These are phyloP conservation scores for Akanthomyces muscarius DNA, from an alignment of 2,329 filamentous ascomycete genomes.

Conservation along the genomic window DNA sequence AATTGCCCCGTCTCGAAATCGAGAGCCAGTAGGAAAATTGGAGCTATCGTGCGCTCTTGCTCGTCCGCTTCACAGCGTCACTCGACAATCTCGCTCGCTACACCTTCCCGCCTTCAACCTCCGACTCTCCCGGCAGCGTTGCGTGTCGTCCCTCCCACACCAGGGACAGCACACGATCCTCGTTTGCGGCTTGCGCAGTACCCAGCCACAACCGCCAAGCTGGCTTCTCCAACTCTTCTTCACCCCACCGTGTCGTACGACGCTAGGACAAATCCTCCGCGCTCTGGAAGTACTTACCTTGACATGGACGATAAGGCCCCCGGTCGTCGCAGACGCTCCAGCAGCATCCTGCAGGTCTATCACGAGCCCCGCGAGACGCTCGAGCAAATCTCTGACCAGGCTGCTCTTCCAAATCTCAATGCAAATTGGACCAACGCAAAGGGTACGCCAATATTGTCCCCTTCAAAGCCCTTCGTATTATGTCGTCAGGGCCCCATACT, in stretches of 20 bases:
- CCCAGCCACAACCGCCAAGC: constrained; percentile 75
- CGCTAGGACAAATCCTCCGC: constrained; percentile 67
- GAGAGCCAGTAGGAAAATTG: background rate
- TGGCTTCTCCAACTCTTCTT: constrained; percentile 86
- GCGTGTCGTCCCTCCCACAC: background rate
- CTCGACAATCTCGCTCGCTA: constrained; percentile 5
- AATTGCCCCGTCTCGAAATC: background rate
- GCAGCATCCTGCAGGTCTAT: constrained; percentile 88
- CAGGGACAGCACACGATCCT: background rate
- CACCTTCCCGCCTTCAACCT: background rate
- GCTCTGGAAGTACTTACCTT: constrained; percentile 56
- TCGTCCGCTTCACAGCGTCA: background rate
- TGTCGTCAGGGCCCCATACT: background rate
- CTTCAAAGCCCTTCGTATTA: constrained; percentile 5
- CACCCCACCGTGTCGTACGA: constrained; percentile 90
- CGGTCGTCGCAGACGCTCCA: constrained; percentile 85
- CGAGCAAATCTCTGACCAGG: constrained; percentile 96
- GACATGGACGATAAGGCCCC: constrained; percentile 59
- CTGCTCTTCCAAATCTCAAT: constrained; percentile 89
- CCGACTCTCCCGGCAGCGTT: background rate
- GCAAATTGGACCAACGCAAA: constrained; percentile 99
- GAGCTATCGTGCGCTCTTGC: background rate
- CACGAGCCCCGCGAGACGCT: constrained; percentile 94
- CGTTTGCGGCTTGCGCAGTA: constrained; percentile 6
- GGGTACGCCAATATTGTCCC: constrained; percentile 55